Evolutionary conservation across 2,329 filamentous ascomycete species (phyloP), one percentile per base, ranked within the genome.

Genomic region (Monosporascus sp.): DNA sequence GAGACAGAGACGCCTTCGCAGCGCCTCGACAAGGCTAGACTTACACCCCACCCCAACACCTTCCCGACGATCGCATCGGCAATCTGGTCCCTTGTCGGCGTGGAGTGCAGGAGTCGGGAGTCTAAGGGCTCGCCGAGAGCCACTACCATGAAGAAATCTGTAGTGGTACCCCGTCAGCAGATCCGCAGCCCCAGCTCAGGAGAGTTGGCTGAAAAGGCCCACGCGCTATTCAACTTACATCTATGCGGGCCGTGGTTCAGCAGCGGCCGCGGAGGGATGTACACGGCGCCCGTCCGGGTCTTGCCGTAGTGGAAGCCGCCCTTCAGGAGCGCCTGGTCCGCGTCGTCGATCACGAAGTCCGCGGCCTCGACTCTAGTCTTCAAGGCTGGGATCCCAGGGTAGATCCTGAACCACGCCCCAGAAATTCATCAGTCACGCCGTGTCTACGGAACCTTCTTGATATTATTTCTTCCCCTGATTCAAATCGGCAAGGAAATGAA

Each of bases 211-310:
- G 31, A 34, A 14, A 31, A 34, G 14, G 11, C 31, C 31, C 31
- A 34, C 31, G 31, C 16, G 9, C 2, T 5, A 24, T 22, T 2
- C 6, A 1, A 61, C 71, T 66, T 62, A 74, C 73, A 83, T 52
- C 79, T 68, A 63, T 82, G 78, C 22, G 71, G 69, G 0, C 79
- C 79, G 58, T 81, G 75, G 26, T 79, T 79, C 50, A 77, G 60
- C 36, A 79, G 64, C 19, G 78, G 77, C 14, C 70, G 64, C 1
- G 79, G 77, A 0, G 73, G 68, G 4, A 74, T 68, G 56, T 80
- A 82, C 1, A 78, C 61, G 4, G 34, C 66, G 1, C 70, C 70
- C 3, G 69, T 64, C 5, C 69, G 61, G 24, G 73, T 79, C 55
- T 69, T 64, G 2, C 76, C 77, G 47, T 76, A 78, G 52, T 71